Conservation (phyloP, 148 eudicot species). For the Vaccinium vitisidaea region DNA sequence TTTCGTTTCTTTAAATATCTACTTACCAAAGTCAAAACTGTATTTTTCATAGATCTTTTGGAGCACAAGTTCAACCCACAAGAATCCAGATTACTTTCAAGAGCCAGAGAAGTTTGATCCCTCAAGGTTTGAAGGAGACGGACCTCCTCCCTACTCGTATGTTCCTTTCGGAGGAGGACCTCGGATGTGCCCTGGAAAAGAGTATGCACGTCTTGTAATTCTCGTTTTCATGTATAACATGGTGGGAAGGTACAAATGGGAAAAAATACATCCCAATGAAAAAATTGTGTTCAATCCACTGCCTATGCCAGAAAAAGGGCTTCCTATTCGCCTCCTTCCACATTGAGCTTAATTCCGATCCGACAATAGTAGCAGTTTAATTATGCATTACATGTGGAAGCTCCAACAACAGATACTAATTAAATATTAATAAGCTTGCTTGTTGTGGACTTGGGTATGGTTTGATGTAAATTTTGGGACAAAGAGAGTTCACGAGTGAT, state of each 20-base stretch:
- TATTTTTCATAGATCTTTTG: neutral
- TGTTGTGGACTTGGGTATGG: too few species aligned
- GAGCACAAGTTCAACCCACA: neutral
- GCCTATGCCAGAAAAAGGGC: conserved; percentile 26
- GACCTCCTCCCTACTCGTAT: conserved; percentile 39
- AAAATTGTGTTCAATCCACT: conserved; percentile 37
- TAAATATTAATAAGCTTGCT: too few species aligned
- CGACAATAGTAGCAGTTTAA: too few species aligned
- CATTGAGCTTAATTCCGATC: neutral
- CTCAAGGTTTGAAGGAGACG: conserved; percentile 12
- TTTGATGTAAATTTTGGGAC: too few species aligned
- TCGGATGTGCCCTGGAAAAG: conserved; percentile 12
- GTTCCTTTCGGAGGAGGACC: conserved; percentile 60
- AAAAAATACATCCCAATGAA: conserved; percentile 31
- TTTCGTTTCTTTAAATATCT: neutral
- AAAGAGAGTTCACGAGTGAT: too few species aligned
- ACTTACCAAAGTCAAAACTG: neutral
- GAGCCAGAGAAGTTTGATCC: neutral
- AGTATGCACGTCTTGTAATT: conserved; percentile 41
- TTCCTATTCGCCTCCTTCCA: conserved; percentile 27
- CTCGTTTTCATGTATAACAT: conserved; percentile 39
- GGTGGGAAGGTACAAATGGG: conserved; percentile 40
- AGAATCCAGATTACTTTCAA: neutral
- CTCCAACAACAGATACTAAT: too few species aligned
- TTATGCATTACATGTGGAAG: too few species aligned